These are phyloP conservation scores for Colletotrichum australisinense DNA, from an alignment of 2,329 filamentous ascomycete species.

Conservation along the genomic window DNA sequence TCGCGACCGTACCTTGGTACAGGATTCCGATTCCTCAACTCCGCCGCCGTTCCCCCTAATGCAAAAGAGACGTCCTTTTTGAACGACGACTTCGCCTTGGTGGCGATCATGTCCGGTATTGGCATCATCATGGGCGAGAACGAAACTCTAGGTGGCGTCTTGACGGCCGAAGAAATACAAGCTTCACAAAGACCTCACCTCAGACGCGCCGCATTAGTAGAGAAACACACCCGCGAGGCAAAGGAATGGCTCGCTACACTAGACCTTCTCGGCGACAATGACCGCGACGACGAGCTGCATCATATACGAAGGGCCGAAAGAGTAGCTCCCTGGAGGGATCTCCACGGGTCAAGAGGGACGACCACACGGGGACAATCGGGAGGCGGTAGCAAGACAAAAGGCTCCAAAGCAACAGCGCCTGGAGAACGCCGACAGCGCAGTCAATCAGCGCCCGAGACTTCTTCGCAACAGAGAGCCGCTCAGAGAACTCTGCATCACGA, in stretches of 20 bases:
- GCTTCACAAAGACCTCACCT: background rate
- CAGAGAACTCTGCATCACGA: background rate
- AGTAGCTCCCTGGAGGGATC: background rate
- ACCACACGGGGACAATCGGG: too few species aligned
- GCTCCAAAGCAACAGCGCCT: too few species aligned
- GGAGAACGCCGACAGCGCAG: background rate
- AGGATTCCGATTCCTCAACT: background rate
- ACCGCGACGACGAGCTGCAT: background rate
- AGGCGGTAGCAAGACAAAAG: background rate
- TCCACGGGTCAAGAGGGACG: background rate
- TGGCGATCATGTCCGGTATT: slow-evolving; percentile 11
- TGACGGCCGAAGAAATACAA: background rate
- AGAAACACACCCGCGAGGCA: background rate
- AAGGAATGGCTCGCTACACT: background rate
- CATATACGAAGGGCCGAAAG: background rate
- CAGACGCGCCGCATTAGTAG: background rate
- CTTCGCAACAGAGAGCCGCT: background rate
- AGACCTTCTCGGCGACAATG: background rate
- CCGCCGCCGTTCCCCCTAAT: background rate
- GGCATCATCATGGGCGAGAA: background rate
- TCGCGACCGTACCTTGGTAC: background rate
- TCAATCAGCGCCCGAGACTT: background rate
- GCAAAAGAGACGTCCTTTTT: background rate
- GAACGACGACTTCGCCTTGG: background rate
- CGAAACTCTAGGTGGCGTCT: background rate